phyloP scores from a whole-genome alignment of 139 green algal genomes.

The Closterium sp. region DNA sequence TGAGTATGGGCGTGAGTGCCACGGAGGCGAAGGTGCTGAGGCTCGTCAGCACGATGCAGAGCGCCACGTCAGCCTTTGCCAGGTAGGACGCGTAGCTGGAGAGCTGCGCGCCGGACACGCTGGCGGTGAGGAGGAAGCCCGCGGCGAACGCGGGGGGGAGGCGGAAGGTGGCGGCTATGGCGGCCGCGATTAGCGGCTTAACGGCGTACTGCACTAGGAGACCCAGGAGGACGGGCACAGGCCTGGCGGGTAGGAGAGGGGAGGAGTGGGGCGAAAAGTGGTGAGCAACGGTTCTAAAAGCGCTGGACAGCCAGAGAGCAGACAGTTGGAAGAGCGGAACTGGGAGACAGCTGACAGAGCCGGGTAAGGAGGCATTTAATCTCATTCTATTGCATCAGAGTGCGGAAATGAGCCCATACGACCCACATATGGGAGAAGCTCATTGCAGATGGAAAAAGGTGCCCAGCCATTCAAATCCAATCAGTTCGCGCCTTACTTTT shows the following conservation, averaged over 20 bases:
- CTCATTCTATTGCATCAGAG: too few species aligned
- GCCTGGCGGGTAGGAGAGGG: not conserved
- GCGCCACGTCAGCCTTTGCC: conserved; percentile 71
- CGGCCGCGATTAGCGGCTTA: conserved; percentile 31
- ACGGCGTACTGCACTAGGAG: conserved; percentile 2
- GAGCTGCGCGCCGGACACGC: conserved; percentile 71
- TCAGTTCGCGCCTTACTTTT: conserved; percentile 12
- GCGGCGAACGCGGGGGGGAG: conserved; percentile 51
- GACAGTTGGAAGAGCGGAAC: not conserved
- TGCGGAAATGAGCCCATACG: not conserved
- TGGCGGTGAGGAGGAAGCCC: conserved; percentile 73
- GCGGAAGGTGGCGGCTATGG: conserved; percentile 55
- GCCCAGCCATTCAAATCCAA: not conserved
- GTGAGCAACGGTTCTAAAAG: not conserved
- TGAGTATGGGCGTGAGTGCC: conserved; percentile 76
- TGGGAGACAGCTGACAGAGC: not conserved
- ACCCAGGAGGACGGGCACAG: not conserved
- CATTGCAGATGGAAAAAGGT: not conserved
- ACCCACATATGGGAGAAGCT: not conserved
- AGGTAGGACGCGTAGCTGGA: conserved; percentile 80
- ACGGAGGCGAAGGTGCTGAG: conserved; percentile 70
- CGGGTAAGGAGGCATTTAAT: too few species aligned
- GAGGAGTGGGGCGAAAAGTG: not conserved
- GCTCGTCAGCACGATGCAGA: conserved; percentile 81
- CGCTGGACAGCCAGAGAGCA: too few species aligned